Evolutionary conservation across 768 basidiomycete species (phyloP), one percentile per base, ranked within the genome.

Genomic region (Cantharellus anzutake): DNA sequence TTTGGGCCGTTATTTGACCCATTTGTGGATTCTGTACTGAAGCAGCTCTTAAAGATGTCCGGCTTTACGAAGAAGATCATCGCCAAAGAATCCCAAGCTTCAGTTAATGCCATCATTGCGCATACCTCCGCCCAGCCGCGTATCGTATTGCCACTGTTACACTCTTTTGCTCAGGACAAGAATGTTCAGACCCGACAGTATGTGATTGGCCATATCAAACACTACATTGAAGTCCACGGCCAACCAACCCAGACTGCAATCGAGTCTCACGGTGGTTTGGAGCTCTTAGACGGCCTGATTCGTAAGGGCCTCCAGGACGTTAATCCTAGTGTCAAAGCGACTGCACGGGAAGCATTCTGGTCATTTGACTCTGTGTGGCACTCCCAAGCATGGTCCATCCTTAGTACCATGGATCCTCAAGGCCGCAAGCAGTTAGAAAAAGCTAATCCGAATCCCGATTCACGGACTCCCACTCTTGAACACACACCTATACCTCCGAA

Each of bases 21-120:
- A 0, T 80, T 85, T 66, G 83, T 83, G 67, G 96, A 98, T 56
- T 69, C 75, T 2, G 67, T 96, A 2, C 74, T 90, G 61, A 77
- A 78, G n/a, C 78, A 84, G 66, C 77, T 93, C 7, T 74, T 93
- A 48, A 82, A 81, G 63, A 85, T 98, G 86, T 81, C 86, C 38
- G 82, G 81, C 4, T 82, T 87, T 59, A 97, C 93, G 40, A 99
- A 99, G 72, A 94, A 93, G 69, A 82, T 97, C 55, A 79, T 81
- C 34, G 89, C 86, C 3, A 83, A 89, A 60, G 84, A 84, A 61
- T 87, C 93, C 0, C 96, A 97, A 68, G 73, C 76, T 2, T 75
- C 80, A 1, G 77, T 88, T 4, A 75, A 76, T 1, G 70, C 75
- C n/a, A 73, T 97, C 61, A 79, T 98, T 20, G 74, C 74, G 1